Conservation (phyloP, 192 early-diverging fungal genomes). For the Tieghemiomyces parasiticus region DNA sequence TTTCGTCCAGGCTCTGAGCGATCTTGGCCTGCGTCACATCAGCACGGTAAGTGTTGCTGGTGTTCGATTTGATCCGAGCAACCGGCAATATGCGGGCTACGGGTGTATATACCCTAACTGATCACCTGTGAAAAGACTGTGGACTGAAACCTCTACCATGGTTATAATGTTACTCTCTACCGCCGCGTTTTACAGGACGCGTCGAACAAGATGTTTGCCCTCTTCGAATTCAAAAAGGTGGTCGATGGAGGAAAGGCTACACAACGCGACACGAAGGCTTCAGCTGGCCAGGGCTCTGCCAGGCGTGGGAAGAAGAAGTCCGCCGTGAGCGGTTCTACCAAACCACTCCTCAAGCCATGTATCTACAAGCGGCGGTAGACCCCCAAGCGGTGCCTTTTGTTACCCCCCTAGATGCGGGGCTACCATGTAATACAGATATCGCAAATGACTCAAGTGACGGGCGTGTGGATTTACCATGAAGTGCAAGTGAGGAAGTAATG, state of each 20-base stretch:
- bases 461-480: no score
- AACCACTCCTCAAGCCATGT: conserved; percentile 34
- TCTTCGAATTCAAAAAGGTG: conserved; percentile 65
- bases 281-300: no score
- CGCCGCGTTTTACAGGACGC: conserved; percentile 31
- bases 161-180: not conserved
- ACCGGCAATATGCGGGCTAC: not conserved
- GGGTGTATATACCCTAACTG: not conserved
- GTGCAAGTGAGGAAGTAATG: no score
- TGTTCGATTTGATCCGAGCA: no score
- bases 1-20: conserved; percentile 56
- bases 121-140: not conserved
- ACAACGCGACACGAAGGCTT: not conserved
- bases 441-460: no score
- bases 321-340: no score
- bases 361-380: conserved; percentile 35
- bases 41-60: conserved; percentile 31
- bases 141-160: not conserved
- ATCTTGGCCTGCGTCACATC: conserved; percentile 60
- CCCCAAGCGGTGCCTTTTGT: no score
- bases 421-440: no score
- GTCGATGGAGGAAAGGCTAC: conserved; percentile 3
- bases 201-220: conserved; percentile 89
- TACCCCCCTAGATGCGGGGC: no score
- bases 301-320: no score